Conservation (phyloP, 352 stramenopile species). For the Blastocystis sp. region DNA sequence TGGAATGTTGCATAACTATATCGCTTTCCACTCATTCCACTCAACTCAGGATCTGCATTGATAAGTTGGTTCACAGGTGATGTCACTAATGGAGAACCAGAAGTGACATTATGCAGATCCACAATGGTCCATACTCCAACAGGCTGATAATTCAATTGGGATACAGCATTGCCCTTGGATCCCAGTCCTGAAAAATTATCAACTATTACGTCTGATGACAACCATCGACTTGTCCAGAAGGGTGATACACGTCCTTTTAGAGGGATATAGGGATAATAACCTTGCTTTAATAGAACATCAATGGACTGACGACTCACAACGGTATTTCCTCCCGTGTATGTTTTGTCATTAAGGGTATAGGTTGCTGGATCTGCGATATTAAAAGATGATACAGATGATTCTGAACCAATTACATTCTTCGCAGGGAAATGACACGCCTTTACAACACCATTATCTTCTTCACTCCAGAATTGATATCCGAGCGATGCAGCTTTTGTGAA, state of each 20-base stretch:
- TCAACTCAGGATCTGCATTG: background rate
- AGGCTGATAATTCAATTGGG: constrained; percentile 77
- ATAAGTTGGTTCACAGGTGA: background rate
- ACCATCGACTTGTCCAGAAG: constrained; percentile 84
- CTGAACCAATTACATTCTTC: constrained; percentile 75
- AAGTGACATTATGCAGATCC: constrained; percentile 10
- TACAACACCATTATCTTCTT: constrained; percentile 75
- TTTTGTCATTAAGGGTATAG: constrained; percentile 66
- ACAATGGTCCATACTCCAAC: constrained; percentile 77
- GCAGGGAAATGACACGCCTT: constrained; percentile 80
- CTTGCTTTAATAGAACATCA: constrained; percentile 70
- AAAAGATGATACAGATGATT: constrained; percentile 72
- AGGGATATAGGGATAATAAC: constrained; percentile 83
- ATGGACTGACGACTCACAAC: constrained; percentile 60
- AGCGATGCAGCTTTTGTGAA: constrained; percentile 74
- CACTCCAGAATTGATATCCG: constrained; percentile 80
- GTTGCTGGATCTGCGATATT: constrained; percentile 69
- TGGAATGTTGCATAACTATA: constrained; percentile 41
- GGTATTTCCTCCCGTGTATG: constrained; percentile 70
- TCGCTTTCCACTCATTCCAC: constrained; percentile 60
- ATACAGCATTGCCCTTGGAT: constrained; percentile 73
- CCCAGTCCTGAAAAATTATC: constrained; percentile 70
- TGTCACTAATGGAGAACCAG: background rate
- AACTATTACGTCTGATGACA: constrained; percentile 75
- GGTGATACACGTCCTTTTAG: constrained; percentile 78